Evolutionary conservation across 2,329 filamentous ascomycete genomes (phyloP).

Genomic region (Trichoderma brevicompactum): DNA sequence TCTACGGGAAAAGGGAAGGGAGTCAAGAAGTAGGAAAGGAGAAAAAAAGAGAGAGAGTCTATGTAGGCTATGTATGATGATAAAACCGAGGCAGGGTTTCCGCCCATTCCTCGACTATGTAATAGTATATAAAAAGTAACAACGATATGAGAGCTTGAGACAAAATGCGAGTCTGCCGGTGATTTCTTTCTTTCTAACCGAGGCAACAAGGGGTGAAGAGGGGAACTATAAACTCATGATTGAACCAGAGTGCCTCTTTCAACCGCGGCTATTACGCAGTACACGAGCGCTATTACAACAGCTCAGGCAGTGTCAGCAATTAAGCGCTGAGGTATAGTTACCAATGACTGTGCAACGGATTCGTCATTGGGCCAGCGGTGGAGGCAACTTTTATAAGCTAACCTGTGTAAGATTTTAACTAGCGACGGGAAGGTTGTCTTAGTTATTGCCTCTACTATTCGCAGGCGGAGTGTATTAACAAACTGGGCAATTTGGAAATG

Average conservation of each 20-base stretch:
- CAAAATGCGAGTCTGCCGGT: too few species aligned
- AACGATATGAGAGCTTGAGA: constrained; percentile 5
- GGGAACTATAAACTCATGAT: too few species aligned
- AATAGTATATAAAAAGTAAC: constrained; percentile 28
- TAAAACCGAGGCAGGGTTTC: constrained; percentile 10
- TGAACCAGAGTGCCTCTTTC: too few species aligned
- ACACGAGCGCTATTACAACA: too few species aligned
- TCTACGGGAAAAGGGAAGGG: background rate
- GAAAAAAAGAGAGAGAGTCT: background rate
- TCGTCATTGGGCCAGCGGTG: too few species aligned
- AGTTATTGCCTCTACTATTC: too few species aligned
- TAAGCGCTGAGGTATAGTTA: too few species aligned
- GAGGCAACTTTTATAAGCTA: background rate
- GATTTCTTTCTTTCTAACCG: too few species aligned
- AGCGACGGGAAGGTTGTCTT: background rate
- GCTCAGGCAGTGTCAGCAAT: too few species aligned
- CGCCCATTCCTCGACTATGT: constrained; percentile 14
- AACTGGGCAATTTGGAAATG: background rate
- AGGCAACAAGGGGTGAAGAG: too few species aligned
- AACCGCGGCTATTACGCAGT: too few species aligned
- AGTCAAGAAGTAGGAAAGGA: background rate
- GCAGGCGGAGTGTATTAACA: constrained; percentile 2
- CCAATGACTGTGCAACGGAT: too few species aligned
- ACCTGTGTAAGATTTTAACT: background rate
- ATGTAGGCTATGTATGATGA: constrained; percentile 29